phyloP scores from a whole-genome alignment of 495 filamentous ascomycete species.

The Astrocystis sublimbata region DNA sequence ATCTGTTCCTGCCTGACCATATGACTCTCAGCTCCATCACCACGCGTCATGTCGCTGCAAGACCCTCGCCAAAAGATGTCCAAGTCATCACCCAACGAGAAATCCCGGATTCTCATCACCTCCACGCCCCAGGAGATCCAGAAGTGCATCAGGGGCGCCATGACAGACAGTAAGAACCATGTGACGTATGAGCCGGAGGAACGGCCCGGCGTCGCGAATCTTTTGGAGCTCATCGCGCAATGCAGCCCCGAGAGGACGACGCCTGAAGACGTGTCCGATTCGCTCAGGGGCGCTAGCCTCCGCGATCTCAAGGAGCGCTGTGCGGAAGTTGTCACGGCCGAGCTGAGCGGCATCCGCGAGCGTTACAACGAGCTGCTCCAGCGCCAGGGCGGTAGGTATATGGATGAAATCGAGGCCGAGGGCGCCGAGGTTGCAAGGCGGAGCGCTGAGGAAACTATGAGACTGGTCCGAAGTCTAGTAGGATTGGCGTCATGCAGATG shows the following conservation, averaged over 20 bases:
- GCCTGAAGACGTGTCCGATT: slow-evolving; percentile 57
- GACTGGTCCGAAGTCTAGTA: slow-evolving; percentile 58
- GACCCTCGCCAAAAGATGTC: slow-evolving; percentile 85
- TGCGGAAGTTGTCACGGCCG: slow-evolving; percentile 51
- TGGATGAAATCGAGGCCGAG: slow-evolving; percentile 60
- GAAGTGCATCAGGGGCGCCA: slow-evolving; percentile 65
- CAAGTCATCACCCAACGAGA: slow-evolving; percentile 72
- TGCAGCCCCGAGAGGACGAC: slow-evolving; percentile 32
- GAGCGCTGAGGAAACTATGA: slow-evolving; percentile 71
- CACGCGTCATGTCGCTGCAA: slow-evolving; percentile 85
- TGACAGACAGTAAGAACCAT: slow-evolving; percentile 68
- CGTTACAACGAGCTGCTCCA: slow-evolving; percentile 56
- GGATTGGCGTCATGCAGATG: slow-evolving; percentile 49
- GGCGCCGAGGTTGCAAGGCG: slow-evolving; percentile 61
- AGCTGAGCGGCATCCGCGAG: slow-evolving; percentile 62
- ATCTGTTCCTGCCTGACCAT: background rate
- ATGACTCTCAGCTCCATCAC: slow-evolving; percentile 56
- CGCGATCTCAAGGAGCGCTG: slow-evolving; percentile 67
- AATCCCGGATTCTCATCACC: slow-evolving; percentile 80
- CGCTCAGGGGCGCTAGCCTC: slow-evolving; percentile 52
- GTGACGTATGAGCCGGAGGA: slow-evolving; percentile 69
- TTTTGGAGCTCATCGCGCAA: slow-evolving; percentile 73
- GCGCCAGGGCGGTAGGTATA: slow-evolving; percentile 46
- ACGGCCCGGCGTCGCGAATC: slow-evolving; percentile 84
- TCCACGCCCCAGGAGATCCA: slow-evolving; percentile 61